Evolutionary conservation across 805 yeast genomes (phyloP), one percentile per base, ranked within the genome.

Genomic region (Monosporozyma unispora): DNA sequence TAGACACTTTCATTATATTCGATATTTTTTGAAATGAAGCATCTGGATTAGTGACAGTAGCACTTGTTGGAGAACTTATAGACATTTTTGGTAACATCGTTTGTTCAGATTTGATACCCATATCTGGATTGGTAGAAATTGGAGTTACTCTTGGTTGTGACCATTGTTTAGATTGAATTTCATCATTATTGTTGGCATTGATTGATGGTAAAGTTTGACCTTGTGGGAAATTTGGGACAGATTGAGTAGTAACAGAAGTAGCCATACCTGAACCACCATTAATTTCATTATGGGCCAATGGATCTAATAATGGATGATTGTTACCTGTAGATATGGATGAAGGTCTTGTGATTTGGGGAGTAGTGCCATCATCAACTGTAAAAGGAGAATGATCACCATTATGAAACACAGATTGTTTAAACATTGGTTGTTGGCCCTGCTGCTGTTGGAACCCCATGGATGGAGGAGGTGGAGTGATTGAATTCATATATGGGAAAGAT

Each of bases 341-440:
- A 11, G 25, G 42, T 14, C 27, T 19, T 21, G 42, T 19, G 2
- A 39, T 39, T 21, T 39, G 42, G 3, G 42, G 42, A 21, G 27
- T 39, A 11, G 27, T 21, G 21, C 42, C 16, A 21, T 39, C 42
- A 39, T 39, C 42, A 5, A 39, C 27, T 3, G 27, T 39, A 12
- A 21, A 21, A 6, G 42, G 16, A 39, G 42, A 39, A 12, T 39
- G 42, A 4, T 39, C 42, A 39, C 39, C 33, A 38, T 16, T 37
- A 7, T 28, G 11, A 22, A 46, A 46, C 7, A 46, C 33, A 19
- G 44, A 23, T 27, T 46, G 48, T 39, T 38, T 46, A 16, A 46
- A 46, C 4, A 21, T 14, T 16, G 46, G 37, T 44, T 33, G 35
- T 44, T 29, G 46, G 8, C 11, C 35, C 18, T 29, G 46, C 25